phyloP scores from a whole-genome alignment of 257 asterid species.

The Nicotiana tabacum region DNA sequence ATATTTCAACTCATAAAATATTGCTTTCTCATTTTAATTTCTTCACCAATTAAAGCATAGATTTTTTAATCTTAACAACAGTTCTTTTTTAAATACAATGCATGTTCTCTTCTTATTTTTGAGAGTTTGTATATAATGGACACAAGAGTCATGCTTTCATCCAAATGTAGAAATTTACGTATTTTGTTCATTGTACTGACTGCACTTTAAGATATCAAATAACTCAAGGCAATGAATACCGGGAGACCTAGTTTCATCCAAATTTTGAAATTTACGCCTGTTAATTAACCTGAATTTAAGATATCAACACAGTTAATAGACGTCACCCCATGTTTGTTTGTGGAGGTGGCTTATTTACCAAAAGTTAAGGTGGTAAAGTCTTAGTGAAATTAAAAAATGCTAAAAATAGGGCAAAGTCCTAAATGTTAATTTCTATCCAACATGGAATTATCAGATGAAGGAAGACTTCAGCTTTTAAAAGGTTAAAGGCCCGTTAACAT shows the following conservation, averaged over 20 bases:
- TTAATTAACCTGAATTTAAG: not conserved
- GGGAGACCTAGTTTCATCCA: not conserved
- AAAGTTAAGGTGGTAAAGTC: not conserved
- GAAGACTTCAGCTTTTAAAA: not conserved
- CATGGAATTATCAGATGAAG: not conserved
- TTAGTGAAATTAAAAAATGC: not conserved
- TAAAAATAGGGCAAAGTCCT: not conserved
- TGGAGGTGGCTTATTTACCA: not conserved
- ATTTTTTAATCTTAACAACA: not conserved
- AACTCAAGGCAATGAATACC: not conserved
- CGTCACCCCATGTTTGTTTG: not conserved
- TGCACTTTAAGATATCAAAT: not conserved
- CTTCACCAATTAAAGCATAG: not conserved
- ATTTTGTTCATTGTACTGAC: not conserved
- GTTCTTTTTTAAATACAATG: not conserved
- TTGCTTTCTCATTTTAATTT: not conserved
- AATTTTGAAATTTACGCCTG: not conserved
- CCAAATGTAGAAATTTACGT: not conserved
- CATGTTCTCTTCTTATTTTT: not conserved
- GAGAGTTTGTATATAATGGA: not conserved
- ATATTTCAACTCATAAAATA: not conserved
- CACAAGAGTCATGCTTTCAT: not conserved
- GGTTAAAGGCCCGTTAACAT: not conserved
- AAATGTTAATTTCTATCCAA: not conserved
- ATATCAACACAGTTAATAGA: not conserved